These are phyloP conservation scores for Kurtzmaniella fragi DNA, from an alignment of 805 yeast species.

Conservation along the genomic window DNA sequence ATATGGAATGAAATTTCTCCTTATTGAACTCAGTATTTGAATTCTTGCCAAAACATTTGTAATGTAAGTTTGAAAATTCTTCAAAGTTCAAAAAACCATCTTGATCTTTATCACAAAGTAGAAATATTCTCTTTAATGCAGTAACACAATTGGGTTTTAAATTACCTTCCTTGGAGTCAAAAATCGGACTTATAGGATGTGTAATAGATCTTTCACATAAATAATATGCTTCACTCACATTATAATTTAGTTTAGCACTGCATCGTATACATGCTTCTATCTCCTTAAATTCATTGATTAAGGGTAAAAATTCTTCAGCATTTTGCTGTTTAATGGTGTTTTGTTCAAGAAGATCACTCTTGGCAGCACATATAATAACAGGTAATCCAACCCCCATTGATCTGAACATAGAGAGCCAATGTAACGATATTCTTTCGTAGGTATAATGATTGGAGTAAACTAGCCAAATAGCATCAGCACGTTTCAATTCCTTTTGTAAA, in stretches of 20 bases:
- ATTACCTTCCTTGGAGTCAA: slow-evolving; percentile 83
- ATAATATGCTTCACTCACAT: slow-evolving; percentile 89
- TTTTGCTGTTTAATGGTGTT: slow-evolving; percentile 36
- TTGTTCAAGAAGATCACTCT: slow-evolving; percentile 48
- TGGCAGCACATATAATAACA: slow-evolving; percentile 85
- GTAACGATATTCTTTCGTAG: slow-evolving; percentile 82
- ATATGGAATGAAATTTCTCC: slow-evolving; percentile 34
- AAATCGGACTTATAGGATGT: slow-evolving; percentile 88
- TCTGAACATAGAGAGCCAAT: slow-evolving; percentile 93
- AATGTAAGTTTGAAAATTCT: slow-evolving; percentile 68
- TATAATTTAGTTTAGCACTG: slow-evolving; percentile 77
- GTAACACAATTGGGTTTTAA: slow-evolving; percentile 71
- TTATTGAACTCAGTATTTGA: slow-evolving; percentile 15
- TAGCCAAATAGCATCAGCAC: slow-evolving; percentile 91
- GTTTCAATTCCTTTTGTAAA: slow-evolving; percentile 69
- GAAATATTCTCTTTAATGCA: slow-evolving; percentile 78
- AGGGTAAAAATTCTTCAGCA: slow-evolving; percentile 79
- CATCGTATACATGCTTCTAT: slow-evolving; percentile 88
- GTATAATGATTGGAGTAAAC: slow-evolving; percentile 93
- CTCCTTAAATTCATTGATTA: slow-evolving; percentile 87
- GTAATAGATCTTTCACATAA: slow-evolving; percentile 90
- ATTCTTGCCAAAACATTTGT: slow-evolving; percentile 62
- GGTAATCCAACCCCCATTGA: slow-evolving; percentile 93
- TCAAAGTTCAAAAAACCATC: slow-evolving; percentile 72
- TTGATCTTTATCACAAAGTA: slow-evolving; percentile 84